These are phyloP conservation scores for Gonapodya prolifera DNA, from an alignment of 192 early-diverging fungal genomes.

Conservation along the genomic window DNA sequence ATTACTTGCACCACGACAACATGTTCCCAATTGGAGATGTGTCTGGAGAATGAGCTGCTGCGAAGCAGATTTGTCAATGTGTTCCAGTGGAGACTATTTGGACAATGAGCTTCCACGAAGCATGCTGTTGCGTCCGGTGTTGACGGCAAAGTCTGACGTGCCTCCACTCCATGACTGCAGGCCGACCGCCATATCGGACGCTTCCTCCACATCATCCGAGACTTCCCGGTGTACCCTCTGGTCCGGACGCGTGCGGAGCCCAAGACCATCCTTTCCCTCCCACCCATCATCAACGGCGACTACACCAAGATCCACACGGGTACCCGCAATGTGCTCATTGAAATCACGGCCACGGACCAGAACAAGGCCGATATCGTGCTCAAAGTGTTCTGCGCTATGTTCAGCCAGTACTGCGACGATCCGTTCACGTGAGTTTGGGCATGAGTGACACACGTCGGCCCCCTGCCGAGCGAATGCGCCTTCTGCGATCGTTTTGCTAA, in stretches of 20 bases:
- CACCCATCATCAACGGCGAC: conserved; percentile 97
- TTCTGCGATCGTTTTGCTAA: too few species aligned
- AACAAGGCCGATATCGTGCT: conserved; percentile 90
- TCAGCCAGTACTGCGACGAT: conserved; percentile 81
- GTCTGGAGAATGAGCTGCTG: too few species aligned
- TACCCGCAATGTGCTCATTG: conserved; percentile 95
- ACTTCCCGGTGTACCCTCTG: conserved; percentile 81
- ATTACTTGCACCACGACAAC: background rate
- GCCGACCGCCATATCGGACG: conserved; percentile 70
- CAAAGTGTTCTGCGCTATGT: conserved; percentile 92
- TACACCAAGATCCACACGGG: conserved; percentile 91
- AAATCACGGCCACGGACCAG: conserved; percentile 92
- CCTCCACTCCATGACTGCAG: conserved; percentile 13
- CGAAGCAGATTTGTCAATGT: too few species aligned
- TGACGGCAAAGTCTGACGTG: too few species aligned
- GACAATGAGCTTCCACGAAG: too few species aligned
- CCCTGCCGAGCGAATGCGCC: background rate
- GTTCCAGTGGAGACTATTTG: too few species aligned
- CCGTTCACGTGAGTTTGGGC: conserved; percentile 64
- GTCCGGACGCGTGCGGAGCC: conserved; percentile 61
- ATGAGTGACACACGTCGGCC: too few species aligned
- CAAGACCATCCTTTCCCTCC: conserved; percentile 77
- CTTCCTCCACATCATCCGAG: conserved; percentile 86
- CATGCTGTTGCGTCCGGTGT: too few species aligned
- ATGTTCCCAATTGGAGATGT: background rate